Percentiles rank a stretch among this genome's conserved stretches.
Evolutionary conservation across 305 asterid species (phyloP).

Genomic region (Fraxinus angustifolia): DNA sequence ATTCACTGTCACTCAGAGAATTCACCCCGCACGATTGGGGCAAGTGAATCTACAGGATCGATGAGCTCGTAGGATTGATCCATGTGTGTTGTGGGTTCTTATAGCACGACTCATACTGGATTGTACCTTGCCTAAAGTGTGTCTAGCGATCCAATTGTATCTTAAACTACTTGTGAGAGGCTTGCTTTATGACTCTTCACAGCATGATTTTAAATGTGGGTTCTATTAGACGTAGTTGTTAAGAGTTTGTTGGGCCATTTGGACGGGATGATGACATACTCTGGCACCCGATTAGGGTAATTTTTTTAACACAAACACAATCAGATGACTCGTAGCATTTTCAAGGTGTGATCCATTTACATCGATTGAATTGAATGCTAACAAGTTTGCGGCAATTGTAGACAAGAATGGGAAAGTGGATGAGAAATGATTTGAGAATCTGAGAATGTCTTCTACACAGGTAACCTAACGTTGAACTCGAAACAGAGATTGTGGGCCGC

Average conservation of each 20-base stretch:
- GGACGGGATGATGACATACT: background rate
- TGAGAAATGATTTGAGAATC: constrained; percentile 35
- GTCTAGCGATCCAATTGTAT: background rate
- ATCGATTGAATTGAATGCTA: background rate
- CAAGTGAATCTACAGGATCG: background rate
- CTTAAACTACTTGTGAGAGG: background rate
- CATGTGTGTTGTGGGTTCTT: background rate
- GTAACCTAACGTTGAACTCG: background rate
- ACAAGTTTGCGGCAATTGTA: background rate
- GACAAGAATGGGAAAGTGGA: constrained; percentile 33
- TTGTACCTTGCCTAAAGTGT: background rate
- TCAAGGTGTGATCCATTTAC: background rate
- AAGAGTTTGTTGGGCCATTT: background rate
- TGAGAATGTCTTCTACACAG: background rate
- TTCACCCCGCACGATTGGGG: background rate
- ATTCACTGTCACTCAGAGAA: background rate
- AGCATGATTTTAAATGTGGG: background rate
- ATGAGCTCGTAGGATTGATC: background rate
- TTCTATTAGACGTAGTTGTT: background rate
- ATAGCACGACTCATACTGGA: background rate
- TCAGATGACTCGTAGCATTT: background rate
- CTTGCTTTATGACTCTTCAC: background rate
- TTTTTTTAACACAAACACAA: background rate
- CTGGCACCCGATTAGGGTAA: background rate
- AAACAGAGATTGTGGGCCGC: constrained; percentile 23